phyloP scores from a whole-genome alignment of 2,329 filamentous ascomycete species.

The Trichoderma arundinaceum region DNA sequence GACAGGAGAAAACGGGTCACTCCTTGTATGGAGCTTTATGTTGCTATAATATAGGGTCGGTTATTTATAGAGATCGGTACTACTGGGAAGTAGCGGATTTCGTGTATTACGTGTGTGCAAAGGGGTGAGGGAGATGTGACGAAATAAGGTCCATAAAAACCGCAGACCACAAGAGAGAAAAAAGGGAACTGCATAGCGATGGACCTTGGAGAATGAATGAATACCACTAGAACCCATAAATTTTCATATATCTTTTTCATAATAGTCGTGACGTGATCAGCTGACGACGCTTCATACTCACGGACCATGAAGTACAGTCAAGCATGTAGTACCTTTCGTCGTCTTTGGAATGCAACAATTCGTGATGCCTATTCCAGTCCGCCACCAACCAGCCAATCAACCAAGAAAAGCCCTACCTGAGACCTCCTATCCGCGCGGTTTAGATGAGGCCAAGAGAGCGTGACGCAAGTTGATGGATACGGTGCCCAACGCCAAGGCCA shows the following conservation, averaged over 20 bases:
- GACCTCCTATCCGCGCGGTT: constrained; percentile 24
- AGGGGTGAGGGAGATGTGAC: constrained; percentile 13
- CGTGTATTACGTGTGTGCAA: constrained; percentile 18
- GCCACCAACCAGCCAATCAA: constrained; percentile 3
- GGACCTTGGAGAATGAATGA: not conserved
- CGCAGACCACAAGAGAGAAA: not conserved
- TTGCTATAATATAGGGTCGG: constrained; percentile 13
- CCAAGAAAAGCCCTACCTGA: not conserved
- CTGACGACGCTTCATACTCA: not conserved
- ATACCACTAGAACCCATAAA: not conserved
- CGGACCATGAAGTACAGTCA: not conserved
- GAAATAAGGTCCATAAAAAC: constrained; percentile 4
- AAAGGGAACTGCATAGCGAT: constrained; percentile 4
- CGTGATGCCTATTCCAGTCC: not conserved
- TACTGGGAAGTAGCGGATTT: not conserved
- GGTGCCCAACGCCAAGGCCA: constrained; percentile 15
- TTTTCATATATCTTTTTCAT: not conserved
- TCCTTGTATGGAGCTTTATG: constrained; percentile 18
- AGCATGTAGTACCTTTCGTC: not conserved
- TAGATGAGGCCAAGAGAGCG: constrained; percentile 12
- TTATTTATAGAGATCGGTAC: constrained; percentile 25
- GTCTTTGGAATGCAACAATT: not conserved
- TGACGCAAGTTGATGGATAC: constrained; percentile 21
- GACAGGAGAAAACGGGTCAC: constrained; percentile 20
- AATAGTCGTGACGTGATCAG: not conserved